Base-by-base conservation (phyloP, 169 alveolate species). In the Plasmodium falciparum region DNA sequence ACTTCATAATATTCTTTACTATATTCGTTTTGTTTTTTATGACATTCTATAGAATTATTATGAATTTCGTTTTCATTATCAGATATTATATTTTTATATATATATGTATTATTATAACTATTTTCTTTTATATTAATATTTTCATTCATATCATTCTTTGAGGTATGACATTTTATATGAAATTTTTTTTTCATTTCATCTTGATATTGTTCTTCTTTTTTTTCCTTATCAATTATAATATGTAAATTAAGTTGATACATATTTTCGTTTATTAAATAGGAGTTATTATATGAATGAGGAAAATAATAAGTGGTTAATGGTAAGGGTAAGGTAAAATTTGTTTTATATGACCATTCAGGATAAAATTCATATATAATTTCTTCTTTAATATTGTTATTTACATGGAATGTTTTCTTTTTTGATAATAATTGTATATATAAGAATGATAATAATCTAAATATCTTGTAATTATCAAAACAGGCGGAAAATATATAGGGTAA, bases 261-360 rank as follows among this genome's bases (percentile, higher is more conserved):
- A 65, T 76, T 50, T 47, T 76, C n/a, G 22, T 65, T 65, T 56
- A 76, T 45, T 70, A 76, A 26, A 63, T 63, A 39, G 13, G 75
- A 50, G 29, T 58, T 76, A 50, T 59, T 26, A 65, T 58, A 15
- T 20, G 54, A 61, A 20, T 33, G 26, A 15, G 73, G 67, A 22
- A 76, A 76, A 20, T 76, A 76, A 43, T 65, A 76, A n/a, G 49
- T 61, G 11, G 89, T 76, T 43, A 76, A 66, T 12, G 89, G 89
- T 43, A 76, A 17, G 22, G 89, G 89, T 29, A 76, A 76, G 20
- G 89, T 76, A 58, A 63, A 76, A 11, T 74, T 17, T 17, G 89
- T 76, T 69, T 76, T 76, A 43, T 76, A 76, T 17, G 89, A 76
- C 89, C 89, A 76, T 69, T 76, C 89, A 65, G 89, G 74, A 22